Percentiles rank a stretch among this genome's conserved stretches.
Evolutionary conservation across 2,329 filamentous ascomycete species (phyloP).

Genomic region (Thermoascus crustaceus): DNA sequence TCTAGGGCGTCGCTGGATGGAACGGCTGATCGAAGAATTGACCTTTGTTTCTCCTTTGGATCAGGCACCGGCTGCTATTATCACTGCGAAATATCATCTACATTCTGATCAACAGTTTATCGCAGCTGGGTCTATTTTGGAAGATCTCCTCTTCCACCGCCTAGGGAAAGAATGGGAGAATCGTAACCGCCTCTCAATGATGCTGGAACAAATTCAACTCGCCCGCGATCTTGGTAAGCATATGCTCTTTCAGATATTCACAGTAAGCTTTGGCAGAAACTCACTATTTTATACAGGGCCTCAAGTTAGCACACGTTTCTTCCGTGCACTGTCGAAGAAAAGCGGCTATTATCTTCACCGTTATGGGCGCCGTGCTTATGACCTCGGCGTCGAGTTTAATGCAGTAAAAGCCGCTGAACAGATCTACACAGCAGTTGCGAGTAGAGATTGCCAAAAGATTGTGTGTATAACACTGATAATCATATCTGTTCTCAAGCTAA

Average conservation of each 20-base stretch:
- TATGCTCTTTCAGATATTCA: neutral
- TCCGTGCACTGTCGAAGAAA: neutral
- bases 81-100: neutral
- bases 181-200: neutral
- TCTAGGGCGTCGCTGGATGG: neutral
- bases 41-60: neutral
- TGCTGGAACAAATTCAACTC: neutral
- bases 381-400: neutral
- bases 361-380: too few relatives aligned
- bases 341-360: too few relatives aligned
- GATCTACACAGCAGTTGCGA: neutral
- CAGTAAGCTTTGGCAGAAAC: neutral
- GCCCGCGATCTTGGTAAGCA: neutral
- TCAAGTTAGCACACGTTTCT: neutral
- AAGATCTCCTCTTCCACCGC: neutral
- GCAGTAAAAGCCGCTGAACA: neutral
- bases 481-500: neutral
- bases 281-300: neutral
- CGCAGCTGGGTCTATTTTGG: neutral
- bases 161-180: neutral
- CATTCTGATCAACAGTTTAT: neutral
- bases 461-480: neutral
- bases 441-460: neutral
- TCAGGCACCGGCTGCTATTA: neutral
- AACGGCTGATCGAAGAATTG: conserved; percentile 1